Evolutionary conservation across 495 filamentous ascomycete species (phyloP), one percentile per base, ranked within the genome.

Genomic region (Tuber calosporum): DNA sequence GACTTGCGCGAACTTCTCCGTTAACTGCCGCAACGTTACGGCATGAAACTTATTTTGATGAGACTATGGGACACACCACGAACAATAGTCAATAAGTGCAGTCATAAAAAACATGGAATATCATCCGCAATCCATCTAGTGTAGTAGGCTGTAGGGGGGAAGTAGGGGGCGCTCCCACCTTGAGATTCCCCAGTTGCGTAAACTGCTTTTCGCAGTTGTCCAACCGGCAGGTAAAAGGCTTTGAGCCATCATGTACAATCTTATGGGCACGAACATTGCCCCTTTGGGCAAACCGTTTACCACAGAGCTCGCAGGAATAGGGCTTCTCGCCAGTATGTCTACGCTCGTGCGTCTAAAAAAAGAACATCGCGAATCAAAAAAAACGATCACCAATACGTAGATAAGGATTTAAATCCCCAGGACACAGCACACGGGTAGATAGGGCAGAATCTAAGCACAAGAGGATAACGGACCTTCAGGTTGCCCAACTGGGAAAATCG

Each of bases 1-100:
- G 69, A 92, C 84, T 72, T 85, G 85, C 4, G 89, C 88, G 81
- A 97, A 96, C 80, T 89, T 91, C 40, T 84, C 73, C 5, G 92
- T 96, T 67, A 97, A 84, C n/a, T 87, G 83, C 45, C 87, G 86
- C 39, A 98, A 86, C 1, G 92, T 90, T 11, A 86, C 81, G 36
- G 87, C 85, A 81, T 98, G 94, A 80, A 95, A 98, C 75, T 92
- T 93, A 82, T 98, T 97, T 82, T 97, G 94, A 81, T 98, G 94
- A 34, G 89, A 93, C 93, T 97, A 74, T 73, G 74, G 34, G 38
- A 48, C 30, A 73, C 72, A 73, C 74, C 71, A 37, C 76, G 74
- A 67, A 72, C 69, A 30, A 48, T 30, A 34, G 43, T 73, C 72
- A 69, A 74, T 73, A 72, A 66, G 37, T 15, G 22, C 70, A 66